A percentile compares a stretch with the other conserved stretches of the same genome.
phyloP scores from a whole-genome alignment of 2,329 filamentous ascomycete species.

The Beauveria asiatica region DNA sequence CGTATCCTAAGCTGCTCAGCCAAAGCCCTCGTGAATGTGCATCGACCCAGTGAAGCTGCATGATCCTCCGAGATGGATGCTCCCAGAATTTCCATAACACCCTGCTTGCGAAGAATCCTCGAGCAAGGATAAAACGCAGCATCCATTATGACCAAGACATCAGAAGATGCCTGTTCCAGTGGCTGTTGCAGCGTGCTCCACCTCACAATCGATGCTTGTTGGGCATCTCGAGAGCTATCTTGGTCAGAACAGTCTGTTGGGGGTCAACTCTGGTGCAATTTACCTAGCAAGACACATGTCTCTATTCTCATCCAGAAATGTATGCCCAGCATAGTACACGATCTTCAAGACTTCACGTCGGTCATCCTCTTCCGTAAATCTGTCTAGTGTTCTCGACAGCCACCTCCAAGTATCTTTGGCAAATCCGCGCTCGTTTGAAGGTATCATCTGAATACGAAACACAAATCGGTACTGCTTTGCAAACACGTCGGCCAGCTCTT shows the following conservation, averaged over 20 bases:
- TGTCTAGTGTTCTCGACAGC: constrained; percentile 42
- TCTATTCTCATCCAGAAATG: constrained; percentile 44
- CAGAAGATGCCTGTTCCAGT: constrained; percentile 46
- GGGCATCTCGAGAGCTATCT: constrained; percentile 37
- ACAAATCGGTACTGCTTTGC: constrained; percentile 44
- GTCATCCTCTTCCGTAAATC: constrained; percentile 45
- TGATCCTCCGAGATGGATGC: constrained; percentile 47
- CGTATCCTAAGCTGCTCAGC: constrained; percentile 41
- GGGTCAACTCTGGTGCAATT: constrained; percentile 11
- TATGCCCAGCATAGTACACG: constrained; percentile 49
- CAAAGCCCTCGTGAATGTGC: constrained; percentile 43
- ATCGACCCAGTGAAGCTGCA: constrained; percentile 36
- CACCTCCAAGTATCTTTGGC: constrained; percentile 43
- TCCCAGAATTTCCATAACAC: constrained; percentile 48
- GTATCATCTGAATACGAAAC: constrained; percentile 41
- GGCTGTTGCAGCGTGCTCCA: constrained; percentile 50
- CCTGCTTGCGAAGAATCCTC: constrained; percentile 41
- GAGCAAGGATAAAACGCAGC: constrained; percentile 48
- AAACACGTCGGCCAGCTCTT: constrained; percentile 42
- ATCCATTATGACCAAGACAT: constrained; percentile 51
- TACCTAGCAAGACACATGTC: constrained; percentile 52
- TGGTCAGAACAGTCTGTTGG: constrained; percentile 7
- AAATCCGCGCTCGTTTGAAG: constrained; percentile 33
- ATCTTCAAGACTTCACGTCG: constrained; percentile 50
- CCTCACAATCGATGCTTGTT: constrained; percentile 38